Conservation (phyloP, 148 eudicot species). For the Cornus controversa region DNA sequence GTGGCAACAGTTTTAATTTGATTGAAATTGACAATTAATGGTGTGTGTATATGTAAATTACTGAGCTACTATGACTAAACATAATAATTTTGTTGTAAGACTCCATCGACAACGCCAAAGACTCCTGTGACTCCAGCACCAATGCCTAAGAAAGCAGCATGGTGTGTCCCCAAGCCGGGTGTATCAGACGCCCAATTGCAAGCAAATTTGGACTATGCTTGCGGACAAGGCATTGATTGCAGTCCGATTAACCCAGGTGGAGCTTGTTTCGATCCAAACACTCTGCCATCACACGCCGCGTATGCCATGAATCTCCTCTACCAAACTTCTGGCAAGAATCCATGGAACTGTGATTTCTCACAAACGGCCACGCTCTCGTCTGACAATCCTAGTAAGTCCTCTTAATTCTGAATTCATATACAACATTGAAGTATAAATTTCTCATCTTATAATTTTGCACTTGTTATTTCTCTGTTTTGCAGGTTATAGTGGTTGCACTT, state of each 20-base stretch:
- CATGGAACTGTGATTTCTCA: background rate
- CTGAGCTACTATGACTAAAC: too few species aligned
- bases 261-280: background rate
- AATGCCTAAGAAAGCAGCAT: background rate
- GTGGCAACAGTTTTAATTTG: background rate
- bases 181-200: slow-evolving; percentile 7
- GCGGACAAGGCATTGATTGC: background rate
- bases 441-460: background rate
- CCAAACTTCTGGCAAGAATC: background rate
- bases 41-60: too few species aligned
- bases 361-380: background rate
- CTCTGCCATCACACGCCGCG: background rate
- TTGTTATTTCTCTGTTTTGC: background rate
- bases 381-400: background rate
- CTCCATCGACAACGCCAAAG: slow-evolving; percentile 19
- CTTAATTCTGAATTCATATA: background rate
- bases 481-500: background rate
- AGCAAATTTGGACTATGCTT: background rate
- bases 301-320: slow-evolving; percentile 4
- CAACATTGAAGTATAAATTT: background rate
- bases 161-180: slow-evolving; percentile 14
- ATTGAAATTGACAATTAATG: too few species aligned
- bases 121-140: slow-evolving; percentile 20
- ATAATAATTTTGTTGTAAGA: slow-evolving; percentile 7
- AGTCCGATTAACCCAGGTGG: background rate